Percentiles rank a stretch among this genome's conserved stretches.
Conservation (phyloP, 2,329 filamentous ascomycete genomes). For the Aspergillus pseudoglaucus region DNA sequence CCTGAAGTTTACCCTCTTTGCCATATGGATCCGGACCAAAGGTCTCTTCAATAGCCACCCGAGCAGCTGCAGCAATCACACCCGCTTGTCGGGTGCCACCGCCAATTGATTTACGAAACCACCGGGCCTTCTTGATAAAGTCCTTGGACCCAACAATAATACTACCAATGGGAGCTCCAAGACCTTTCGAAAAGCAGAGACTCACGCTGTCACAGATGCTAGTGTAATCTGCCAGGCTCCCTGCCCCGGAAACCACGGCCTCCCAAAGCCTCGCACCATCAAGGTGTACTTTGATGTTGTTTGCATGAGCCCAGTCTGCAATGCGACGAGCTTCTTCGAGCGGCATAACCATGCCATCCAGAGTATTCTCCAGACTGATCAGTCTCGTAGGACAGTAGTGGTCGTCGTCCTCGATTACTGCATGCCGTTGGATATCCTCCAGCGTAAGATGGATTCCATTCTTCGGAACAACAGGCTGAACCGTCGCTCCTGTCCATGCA, state of each 20-base stretch:
- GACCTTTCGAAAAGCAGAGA: constrained; percentile 74
- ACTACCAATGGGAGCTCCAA: constrained; percentile 74
- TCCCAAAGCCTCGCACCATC: constrained; percentile 81
- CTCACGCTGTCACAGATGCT: constrained; percentile 66
- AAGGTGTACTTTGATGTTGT: constrained; percentile 64
- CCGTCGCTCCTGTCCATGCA: constrained; percentile 62
- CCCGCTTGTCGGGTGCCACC: constrained; percentile 73
- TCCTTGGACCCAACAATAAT: constrained; percentile 58
- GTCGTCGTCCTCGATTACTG: constrained; percentile 58
- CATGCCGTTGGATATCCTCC: constrained; percentile 64
- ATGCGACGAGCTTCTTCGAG: constrained; percentile 65
- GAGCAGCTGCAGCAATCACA: constrained; percentile 66
- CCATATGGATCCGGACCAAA: constrained; percentile 56
- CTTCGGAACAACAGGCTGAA: constrained; percentile 58
- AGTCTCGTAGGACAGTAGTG: constrained; percentile 74
- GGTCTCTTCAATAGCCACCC: constrained; percentile 71
- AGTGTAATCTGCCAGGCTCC: constrained; percentile 60
- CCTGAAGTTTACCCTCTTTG: constrained; percentile 55
- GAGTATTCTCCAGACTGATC: constrained; percentile 79
- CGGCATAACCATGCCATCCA: constrained; percentile 72
- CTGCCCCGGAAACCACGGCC: constrained; percentile 64
- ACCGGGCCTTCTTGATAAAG: constrained; percentile 62
- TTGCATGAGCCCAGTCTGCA: constrained; percentile 58
- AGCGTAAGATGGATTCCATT: constrained; percentile 71
- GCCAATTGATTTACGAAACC: constrained; percentile 73